phyloP scores from a whole-genome alignment of 2,329 filamentous ascomycete genomes.

The Calonectria honghensis region DNA sequence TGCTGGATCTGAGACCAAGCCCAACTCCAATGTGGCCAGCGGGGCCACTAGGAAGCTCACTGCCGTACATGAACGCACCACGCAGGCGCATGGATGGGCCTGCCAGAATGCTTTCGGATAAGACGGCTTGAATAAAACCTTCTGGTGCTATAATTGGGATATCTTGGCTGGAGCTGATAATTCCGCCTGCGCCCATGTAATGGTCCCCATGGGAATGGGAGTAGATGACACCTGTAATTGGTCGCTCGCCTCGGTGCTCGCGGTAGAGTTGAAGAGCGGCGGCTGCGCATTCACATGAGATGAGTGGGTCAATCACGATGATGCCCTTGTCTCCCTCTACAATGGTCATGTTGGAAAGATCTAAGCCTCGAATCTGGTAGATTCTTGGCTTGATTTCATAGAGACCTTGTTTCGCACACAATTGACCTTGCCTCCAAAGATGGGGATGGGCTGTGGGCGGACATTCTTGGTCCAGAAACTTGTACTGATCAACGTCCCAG shows the following conservation, averaged over 20 bases:
- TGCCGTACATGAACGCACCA: conserved; percentile 64
- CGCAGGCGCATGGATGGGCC: conserved; percentile 63
- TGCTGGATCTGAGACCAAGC: conserved; percentile 59
- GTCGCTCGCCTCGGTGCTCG: conserved; percentile 9
- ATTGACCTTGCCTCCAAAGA: conserved; percentile 29
- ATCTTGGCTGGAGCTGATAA: background rate
- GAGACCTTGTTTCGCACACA: conserved; percentile 26
- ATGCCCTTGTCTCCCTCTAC: conserved; percentile 26
- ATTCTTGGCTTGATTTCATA: conserved; percentile 27
- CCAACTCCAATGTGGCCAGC: conserved; percentile 62
- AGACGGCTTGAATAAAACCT: conserved; percentile 62
- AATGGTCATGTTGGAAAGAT: conserved; percentile 33
- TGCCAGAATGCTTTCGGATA: conserved; percentile 63
- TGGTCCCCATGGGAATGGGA: conserved; percentile 35
- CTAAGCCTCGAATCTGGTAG: conserved; percentile 26
- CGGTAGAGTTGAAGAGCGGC: conserved; percentile 27
- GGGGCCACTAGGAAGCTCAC: conserved; percentile 53
- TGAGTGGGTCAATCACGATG: conserved; percentile 32
- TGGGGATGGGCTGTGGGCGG: conserved; percentile 19
- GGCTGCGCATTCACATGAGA: conserved; percentile 31
- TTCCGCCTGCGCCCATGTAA: conserved; percentile 26
- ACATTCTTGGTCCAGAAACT: conserved; percentile 15
- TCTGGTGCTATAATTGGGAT: conserved; percentile 58
- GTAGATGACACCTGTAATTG: conserved; percentile 25
- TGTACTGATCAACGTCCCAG: conserved; percentile 28